Evolutionary conservation across 192 early-diverging fungal species (phyloP).

Genomic region (Coemansia erecta): DNA sequence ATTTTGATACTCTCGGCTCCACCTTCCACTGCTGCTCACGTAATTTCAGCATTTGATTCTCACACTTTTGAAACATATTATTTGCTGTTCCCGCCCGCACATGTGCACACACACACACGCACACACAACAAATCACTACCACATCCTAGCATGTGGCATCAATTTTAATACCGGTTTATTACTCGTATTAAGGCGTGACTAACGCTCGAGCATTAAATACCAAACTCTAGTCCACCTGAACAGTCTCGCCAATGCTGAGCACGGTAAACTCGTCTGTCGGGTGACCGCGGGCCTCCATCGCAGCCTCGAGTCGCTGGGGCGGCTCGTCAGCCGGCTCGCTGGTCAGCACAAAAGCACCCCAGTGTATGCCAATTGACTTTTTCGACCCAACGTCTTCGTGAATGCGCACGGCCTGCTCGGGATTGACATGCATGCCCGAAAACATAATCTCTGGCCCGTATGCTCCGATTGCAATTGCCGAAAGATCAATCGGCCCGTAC

Average conservation of each 20-base stretch:
- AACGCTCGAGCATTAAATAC: not conserved
- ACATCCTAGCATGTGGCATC: too few relatives aligned
- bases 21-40: not conserved
- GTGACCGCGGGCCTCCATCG: conserved; percentile 57
- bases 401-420: conserved; percentile 76
- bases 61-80: not conserved
- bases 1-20: too few relatives aligned
- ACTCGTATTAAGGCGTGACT: not conserved
- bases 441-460: conserved; percentile 70
- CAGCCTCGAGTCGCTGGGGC: conserved; percentile 58
- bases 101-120: too few relatives aligned
- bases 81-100: not conserved
- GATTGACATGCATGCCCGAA: conserved; percentile 72
- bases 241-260: conserved; percentile 56
- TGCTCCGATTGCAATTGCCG: conserved; percentile 83
- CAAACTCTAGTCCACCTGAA: not conserved
- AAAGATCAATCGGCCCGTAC: conserved; percentile 70
- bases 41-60: not conserved
- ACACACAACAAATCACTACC: too few relatives aligned
- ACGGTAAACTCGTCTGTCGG: conserved; percentile 40
- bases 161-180: too few relatives aligned
- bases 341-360: conserved; percentile 81
- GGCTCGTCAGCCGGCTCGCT: conserved; percentile 70
- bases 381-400: conserved; percentile 71
- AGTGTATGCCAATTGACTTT: conserved; percentile 76